Evolutionary conservation across 2,329 filamentous ascomycete species (phyloP), one percentile per base, ranked within the genome.

Genomic region (Paecilomyces sp.): DNA sequence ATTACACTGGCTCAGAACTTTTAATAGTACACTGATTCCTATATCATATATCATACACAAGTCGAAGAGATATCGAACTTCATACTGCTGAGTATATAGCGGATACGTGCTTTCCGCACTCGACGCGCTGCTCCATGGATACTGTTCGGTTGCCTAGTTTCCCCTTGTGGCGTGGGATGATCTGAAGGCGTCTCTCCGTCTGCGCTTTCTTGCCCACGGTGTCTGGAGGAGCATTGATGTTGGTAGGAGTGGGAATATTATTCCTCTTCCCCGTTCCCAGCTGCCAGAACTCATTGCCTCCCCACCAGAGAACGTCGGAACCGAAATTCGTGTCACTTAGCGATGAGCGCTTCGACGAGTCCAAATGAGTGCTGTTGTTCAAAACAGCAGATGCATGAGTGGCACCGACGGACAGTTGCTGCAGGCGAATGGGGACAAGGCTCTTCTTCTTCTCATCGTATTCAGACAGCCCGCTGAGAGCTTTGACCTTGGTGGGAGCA

Each of bases 281-380:
- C 76, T 99, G 94, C 74, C 89, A 97, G 72, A 88, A 85, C 77
- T 97, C 92, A 69, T 97, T 99, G 57, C 91, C 91, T 62, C 94
- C 94, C 91, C 92, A 99, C 80, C 91, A 95, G 1, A 97, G 74
- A 31, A 92, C 87, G 72, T 97, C 94, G 3, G 89, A 86, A 55
- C 94, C 94, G 85, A 88, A 96, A 71, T 94, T 65, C 1, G 87
- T 91, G 68, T 92, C 89, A 64, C 90, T 88, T 50, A 84, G 78
- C 1, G 82, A 82, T 15, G 73, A 67, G 62, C 74, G 73, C 67
- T 79, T 58, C 71, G 76, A 62, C 67, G 87, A 82, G 15, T 80
- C 77, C 5, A 92, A 81, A 57, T 86, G 81, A 0, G 90, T 90
- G 31, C 89, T 84, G 70, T 97, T 97, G 69, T 87, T 83, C 85